These are phyloP conservation scores for Zygosaccharomyces siamensis DNA, from an alignment of 805 yeast species.

Conservation along the genomic window DNA sequence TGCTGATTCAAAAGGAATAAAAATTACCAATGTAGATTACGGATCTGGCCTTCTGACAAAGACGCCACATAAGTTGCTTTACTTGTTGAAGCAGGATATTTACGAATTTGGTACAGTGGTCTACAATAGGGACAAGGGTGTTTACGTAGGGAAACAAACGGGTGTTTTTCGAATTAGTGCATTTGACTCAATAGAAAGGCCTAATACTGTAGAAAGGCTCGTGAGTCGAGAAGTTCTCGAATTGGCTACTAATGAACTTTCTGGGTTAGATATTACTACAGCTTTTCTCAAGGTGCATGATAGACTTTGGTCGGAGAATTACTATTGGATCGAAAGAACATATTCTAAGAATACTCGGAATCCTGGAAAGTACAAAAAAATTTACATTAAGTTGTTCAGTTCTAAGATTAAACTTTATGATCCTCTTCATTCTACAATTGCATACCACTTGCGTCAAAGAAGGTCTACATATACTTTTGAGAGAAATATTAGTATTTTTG, in stretches of 20 bases:
- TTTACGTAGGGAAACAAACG: conserved; percentile 71
- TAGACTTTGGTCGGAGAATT: conserved; percentile 88
- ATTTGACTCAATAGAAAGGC: conserved; percentile 82
- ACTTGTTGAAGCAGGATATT: conserved; percentile 57
- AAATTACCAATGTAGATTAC: conserved; percentile 37
- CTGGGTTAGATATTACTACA: conserved; percentile 35
- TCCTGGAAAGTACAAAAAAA: conserved; percentile 28
- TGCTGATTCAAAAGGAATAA: conserved; percentile 34
- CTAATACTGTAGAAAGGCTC: conserved; percentile 68
- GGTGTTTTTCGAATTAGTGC: conserved; percentile 91
- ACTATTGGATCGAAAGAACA: conserved; percentile 74
- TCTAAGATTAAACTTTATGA: conserved; percentile 67
- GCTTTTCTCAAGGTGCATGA: conserved; percentile 66
- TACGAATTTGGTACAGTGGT: conserved; percentile 81
- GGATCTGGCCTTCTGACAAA: conserved; percentile 36
- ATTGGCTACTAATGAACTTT: conserved; percentile 39
- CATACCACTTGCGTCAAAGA: conserved; percentile 53
- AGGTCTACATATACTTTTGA: conserved; percentile 53
- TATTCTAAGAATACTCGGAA: conserved; percentile 45
- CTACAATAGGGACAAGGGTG: conserved; percentile 56
- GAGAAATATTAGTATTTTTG: conserved; percentile 58
- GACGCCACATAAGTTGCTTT: conserved; percentile 41
- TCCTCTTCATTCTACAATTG: conserved; percentile 80
- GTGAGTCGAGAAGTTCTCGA: conserved; percentile 64
- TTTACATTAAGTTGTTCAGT: conserved; percentile 27